A percentile compares a stretch with the other conserved stretches of the same genome.
phyloP scores from a whole-genome alignment of 1,284 basidiomycete genomes.

The Pterula multifida region DNA sequence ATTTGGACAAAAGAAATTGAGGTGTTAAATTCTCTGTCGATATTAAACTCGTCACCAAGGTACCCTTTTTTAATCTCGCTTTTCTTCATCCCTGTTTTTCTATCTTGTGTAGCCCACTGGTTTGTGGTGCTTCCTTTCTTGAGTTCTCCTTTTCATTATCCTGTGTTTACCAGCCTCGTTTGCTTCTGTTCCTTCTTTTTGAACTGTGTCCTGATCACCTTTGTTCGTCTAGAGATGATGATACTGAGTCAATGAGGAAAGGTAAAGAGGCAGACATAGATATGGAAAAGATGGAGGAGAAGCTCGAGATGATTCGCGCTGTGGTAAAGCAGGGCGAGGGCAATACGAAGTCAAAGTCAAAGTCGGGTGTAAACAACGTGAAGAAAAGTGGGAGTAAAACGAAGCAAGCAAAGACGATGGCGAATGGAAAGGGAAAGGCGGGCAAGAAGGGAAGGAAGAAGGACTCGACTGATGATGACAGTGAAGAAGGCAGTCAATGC shows the following conservation, averaged over 20 bases:
- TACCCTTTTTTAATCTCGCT: background rate
- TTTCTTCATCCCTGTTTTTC: background rate
- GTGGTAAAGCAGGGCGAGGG: constrained; percentile 5
- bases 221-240: background rate
- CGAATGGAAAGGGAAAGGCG: constrained; percentile 10
- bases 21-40: constrained; percentile 36
- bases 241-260: background rate
- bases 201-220: too few species aligned
- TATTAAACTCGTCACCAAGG: constrained; percentile 8
- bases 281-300: constrained; percentile 12
- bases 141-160: too few species aligned
- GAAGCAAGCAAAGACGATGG: background rate
- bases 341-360: constrained; percentile 9
- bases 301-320: constrained; percentile 19
- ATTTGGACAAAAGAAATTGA: constrained; percentile 69
- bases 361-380: constrained; percentile 4
- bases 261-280: constrained; percentile 1
- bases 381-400: constrained; percentile 5
- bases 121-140: background rate
- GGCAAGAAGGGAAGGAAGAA: constrained; percentile 12
- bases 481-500: constrained; percentile 10
- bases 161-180: background rate
- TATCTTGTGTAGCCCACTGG: background rate
- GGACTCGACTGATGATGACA: constrained; percentile 13
- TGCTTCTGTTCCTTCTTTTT: background rate